Evolutionary conservation across 768 basidiomycete species (phyloP), one percentile per base, ranked within the genome.

Genomic region (Mycena maculata): DNA sequence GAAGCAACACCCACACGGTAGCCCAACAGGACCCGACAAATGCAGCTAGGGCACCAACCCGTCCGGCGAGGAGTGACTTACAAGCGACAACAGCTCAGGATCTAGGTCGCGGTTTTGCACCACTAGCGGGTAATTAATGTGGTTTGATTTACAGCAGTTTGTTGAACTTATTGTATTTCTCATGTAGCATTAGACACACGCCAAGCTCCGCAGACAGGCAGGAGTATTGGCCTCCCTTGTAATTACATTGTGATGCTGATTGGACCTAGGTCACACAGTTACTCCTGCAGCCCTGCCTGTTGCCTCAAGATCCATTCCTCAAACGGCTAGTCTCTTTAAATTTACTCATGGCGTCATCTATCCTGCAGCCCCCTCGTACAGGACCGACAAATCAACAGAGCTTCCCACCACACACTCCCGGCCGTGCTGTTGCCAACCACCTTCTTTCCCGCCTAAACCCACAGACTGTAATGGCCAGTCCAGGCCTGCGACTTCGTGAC

Each of bases 51-150:
- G n/a, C 25, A 13, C 31, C 31, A 12, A 31, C 50, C n/a, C 31
- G 31, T 18, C 30, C 50, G n/a, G 15, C 30, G 18, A 33, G 50
- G 50, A 22, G n/a, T 31, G 30, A 33, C 18, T 16, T 20, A 23
- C 16, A 2, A 13, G 31, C 38, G 8, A 39, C 38, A 10, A 38
- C 38, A 39, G 38, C 36, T 56, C 55, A 56, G 11, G 55, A 57
- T n/a, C 42, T 20, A 57, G 56, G 56, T n/a, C 56, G 38, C 10
- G 30, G 56, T 57, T 57, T 57, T 57, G 56, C 56, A 45, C 56
- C 28, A 16, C 42, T 57, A 13, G 25, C 42, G 3, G 27, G 56
- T 45, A 57, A 57, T 15, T 55, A 20, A 11, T 9, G 3, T 33
- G 5, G 0, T 18, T 22, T 10, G 10, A 16, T 25, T 27, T 41